Evolutionary conservation across 139 green algal species (phyloP).

Genomic region (Spirogloea muscicola): DNA sequence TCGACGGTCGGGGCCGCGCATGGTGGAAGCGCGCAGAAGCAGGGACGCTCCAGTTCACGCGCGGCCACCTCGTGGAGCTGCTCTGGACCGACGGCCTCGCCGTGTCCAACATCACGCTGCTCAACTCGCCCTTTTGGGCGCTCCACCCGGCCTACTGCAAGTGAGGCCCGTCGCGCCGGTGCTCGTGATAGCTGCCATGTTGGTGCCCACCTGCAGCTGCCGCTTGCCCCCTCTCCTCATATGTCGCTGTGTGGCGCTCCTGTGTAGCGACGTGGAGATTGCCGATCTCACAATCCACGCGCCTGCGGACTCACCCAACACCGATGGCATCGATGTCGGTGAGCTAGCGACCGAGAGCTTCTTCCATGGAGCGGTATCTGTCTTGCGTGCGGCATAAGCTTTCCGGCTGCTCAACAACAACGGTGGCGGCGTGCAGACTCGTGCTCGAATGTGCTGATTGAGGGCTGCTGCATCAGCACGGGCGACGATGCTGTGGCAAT

Average conservation of each 20-base stretch:
- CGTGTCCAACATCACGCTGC: slow-evolving; percentile 36
- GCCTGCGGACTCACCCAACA: slow-evolving; percentile 33
- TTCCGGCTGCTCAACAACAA: too few species aligned
- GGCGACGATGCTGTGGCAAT: slow-evolving; percentile 42
- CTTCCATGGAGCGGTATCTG: too few species aligned
- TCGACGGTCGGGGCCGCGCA: slow-evolving; percentile 25
- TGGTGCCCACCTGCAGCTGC: too few species aligned
- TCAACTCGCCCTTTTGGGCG: slow-evolving; percentile 41
- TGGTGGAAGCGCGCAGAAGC: slow-evolving; percentile 23
- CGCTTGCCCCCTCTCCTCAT: background rate
- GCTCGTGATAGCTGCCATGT: background rate
- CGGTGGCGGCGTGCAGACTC: slow-evolving; percentile 36
- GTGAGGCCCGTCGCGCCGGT: background rate
- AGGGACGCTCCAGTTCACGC: slow-evolving; percentile 33
- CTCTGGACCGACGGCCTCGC: slow-evolving; percentile 6
- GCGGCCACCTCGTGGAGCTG: slow-evolving; percentile 41
- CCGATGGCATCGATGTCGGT: slow-evolving; percentile 43
- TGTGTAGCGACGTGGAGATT: slow-evolving; percentile 21
- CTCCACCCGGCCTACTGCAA: slow-evolving; percentile 39
- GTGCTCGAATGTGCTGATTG: slow-evolving; percentile 38
- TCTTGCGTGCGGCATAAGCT: too few species aligned
- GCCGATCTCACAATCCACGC: slow-evolving; percentile 14
- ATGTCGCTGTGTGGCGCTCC: background rate
- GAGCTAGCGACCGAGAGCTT: background rate
- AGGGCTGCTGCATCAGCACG: slow-evolving; percentile 24